Conservation (phyloP, 768 basidiomycete species). For the Termitomyces heimii region DNA sequence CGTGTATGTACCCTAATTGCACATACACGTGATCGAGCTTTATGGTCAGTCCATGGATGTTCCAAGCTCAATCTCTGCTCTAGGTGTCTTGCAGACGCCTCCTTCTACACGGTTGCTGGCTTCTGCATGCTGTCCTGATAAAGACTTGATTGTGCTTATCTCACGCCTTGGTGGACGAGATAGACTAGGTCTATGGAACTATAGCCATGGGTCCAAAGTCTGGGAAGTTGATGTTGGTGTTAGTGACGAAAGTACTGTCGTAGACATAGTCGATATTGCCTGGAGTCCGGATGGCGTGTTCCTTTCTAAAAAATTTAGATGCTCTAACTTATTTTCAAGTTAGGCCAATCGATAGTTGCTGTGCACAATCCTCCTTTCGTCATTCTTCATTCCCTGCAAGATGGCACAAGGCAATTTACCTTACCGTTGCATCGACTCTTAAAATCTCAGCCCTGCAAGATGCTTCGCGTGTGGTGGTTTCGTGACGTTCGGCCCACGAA, state of each 20-base stretch:
- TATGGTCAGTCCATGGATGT: slow-evolving; percentile 10
- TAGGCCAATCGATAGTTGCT: slow-evolving; percentile 68
- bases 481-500: slow-evolving; percentile 35
- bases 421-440: slow-evolving; percentile 29
- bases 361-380: slow-evolving; percentile 64
- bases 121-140: slow-evolving; percentile 80
- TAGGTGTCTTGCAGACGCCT: slow-evolving; percentile 53
- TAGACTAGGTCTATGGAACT: slow-evolving; percentile 72
- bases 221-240: slow-evolving; percentile 74
- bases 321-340: slow-evolving; percentile 6
- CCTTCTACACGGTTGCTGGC: slow-evolving; percentile 50
- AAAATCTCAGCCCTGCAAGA: slow-evolving; percentile 14
- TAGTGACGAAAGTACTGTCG: slow-evolving; percentile 29
- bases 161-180: slow-evolving; percentile 64
- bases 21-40: neutral
- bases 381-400: slow-evolving; percentile 72
- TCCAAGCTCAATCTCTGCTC: slow-evolving; percentile 44
- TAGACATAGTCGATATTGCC: slow-evolving; percentile 52
- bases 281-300: slow-evolving; percentile 81
- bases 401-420: slow-evolving; percentile 53
- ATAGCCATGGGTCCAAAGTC: slow-evolving; percentile 66
- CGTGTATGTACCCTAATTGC: no score
- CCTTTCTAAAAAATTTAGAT: neutral
- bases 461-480: slow-evolving; percentile 75
- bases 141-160: slow-evolving; percentile 68